Conservation (phyloP, 768 basidiomycete genomes). For the Daedaleopsis nitida region DNA sequence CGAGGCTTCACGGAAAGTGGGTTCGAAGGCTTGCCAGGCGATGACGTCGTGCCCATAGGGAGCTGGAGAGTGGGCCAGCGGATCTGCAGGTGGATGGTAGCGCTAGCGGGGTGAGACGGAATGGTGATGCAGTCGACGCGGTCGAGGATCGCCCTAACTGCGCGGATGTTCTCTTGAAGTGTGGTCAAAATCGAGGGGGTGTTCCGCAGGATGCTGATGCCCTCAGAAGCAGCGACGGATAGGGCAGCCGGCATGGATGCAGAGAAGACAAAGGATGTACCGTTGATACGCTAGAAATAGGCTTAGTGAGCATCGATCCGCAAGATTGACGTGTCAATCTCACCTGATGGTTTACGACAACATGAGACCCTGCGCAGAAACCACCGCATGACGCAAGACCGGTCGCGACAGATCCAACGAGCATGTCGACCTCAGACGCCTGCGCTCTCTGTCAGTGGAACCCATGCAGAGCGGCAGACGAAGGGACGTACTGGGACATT, state of each 20-base stretch:
- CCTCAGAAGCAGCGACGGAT: constrained; percentile 85
- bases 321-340: neutral
- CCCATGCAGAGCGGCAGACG: neutral
- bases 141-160: constrained; percentile 80
- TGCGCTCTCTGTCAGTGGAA: constrained; percentile 26
- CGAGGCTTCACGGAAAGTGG: constrained; percentile 48
- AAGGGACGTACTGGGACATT: constrained; percentile 74
- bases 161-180: constrained; percentile 80
- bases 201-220: constrained; percentile 74
- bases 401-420: constrained; percentile 88
- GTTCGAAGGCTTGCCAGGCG: constrained; percentile 47
- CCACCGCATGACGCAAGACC: constrained; percentile 86
- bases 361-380: constrained; percentile 88
- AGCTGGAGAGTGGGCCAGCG: constrained; percentile 37
- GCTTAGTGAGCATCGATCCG: neutral
- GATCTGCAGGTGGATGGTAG: constrained; percentile 84
- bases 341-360: constrained; percentile 89
- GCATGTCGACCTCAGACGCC: constrained; percentile 91
- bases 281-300: constrained; percentile 81
- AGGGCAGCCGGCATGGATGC: constrained; percentile 92
- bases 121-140: constrained; percentile 82
- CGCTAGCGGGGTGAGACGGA: constrained; percentile 83
- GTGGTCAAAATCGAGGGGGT: constrained; percentile 74
- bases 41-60: constrained; percentile 13
- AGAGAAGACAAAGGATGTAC: constrained; percentile 93